Evolutionary conservation across 1,284 basidiomycete genomes (phyloP).

Genomic region (Fistulina hepatica): DNA sequence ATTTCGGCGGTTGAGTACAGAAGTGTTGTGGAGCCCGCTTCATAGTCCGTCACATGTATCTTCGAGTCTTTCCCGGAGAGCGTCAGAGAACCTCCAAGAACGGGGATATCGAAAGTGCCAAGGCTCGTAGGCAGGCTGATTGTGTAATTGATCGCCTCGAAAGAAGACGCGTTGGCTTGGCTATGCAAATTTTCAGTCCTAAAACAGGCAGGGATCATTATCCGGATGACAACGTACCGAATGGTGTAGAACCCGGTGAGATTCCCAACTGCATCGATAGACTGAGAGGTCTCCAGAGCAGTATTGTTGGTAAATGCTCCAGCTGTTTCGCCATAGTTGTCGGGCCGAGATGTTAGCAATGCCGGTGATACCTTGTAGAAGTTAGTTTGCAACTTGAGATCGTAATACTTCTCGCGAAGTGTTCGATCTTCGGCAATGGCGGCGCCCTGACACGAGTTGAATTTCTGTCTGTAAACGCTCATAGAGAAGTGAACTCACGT

Average conservation of each 20-base stretch:
- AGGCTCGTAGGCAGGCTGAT: conserved; percentile 33
- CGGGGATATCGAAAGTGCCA: conserved; percentile 31
- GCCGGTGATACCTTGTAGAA: conserved; percentile 37
- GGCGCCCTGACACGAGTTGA: conserved; percentile 25
- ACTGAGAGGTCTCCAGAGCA: conserved; percentile 35
- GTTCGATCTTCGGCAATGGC: conserved; percentile 39
- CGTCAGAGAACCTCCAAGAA: conserved; percentile 29
- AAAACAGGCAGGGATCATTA: neutral
- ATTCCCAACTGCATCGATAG: conserved; percentile 34
- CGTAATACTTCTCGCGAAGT: conserved; percentile 39
- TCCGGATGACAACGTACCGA: conserved; percentile 20
- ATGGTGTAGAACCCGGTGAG: conserved; percentile 37
- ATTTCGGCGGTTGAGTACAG: conserved; percentile 42
- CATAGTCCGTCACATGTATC: conserved; percentile 38
- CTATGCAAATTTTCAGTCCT: conserved; percentile 15
- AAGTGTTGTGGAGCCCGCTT: conserved; percentile 32
- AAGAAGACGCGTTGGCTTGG: conserved; percentile 29
- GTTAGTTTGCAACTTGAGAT: conserved; percentile 37
- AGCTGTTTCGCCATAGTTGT: conserved; percentile 28
- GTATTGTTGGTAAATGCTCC: conserved; percentile 35
- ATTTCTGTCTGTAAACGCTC: neutral
- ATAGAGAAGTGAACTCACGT: conserved; percentile 21
- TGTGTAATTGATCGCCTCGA: conserved; percentile 26
- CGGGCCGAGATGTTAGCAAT: conserved; percentile 34
- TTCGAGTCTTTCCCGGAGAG: conserved; percentile 40